A percentile compares a stretch with the other conserved stretches of the same genome.
phyloP scores from a whole-genome alignment of 495 filamentous ascomycete genomes.

The Wilcoxina mikolae region DNA sequence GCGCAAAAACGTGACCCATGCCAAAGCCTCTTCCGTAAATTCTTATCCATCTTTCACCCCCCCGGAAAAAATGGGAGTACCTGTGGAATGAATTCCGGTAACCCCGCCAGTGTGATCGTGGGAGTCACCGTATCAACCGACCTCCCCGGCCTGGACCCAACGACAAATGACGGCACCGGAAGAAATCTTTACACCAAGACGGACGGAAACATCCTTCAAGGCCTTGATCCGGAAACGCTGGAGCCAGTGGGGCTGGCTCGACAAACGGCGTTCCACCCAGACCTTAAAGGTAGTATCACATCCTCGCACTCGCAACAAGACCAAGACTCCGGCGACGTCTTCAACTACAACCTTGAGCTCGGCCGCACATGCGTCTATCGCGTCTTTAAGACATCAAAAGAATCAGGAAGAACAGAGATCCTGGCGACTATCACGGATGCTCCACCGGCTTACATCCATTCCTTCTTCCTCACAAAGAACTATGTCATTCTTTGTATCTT shows the following conservation, averaged over 20 bases:
- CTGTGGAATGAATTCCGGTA: not conserved
- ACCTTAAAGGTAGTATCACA: conserved; percentile 46
- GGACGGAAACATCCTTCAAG: conserved; percentile 41
- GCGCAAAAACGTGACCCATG: conserved; percentile 55
- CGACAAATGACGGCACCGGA: conserved; percentile 23
- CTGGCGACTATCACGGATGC: conserved; percentile 47
- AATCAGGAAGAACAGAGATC: conserved; percentile 50
- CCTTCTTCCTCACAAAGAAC: conserved; percentile 49
- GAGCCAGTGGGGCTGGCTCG: conserved; percentile 48
- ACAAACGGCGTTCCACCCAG: conserved; percentile 48
- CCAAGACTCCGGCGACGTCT: conserved; percentile 57
- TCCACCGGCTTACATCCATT: conserved; percentile 54
- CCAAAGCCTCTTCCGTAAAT: conserved; percentile 49
- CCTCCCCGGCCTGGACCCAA: conserved; percentile 35
- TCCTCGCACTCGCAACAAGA: conserved; percentile 56
- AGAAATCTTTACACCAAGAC: conserved; percentile 45
- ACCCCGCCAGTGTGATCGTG: conserved; percentile 35
- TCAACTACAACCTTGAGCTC: conserved; percentile 55
- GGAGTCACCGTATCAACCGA: conserved; percentile 47
- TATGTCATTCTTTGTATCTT: conserved; percentile 56
- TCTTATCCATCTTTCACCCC: conserved; percentile 40
- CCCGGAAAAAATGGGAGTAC: conserved; percentile 9
- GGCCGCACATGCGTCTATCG: conserved; percentile 42
- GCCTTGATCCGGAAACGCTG: conserved; percentile 51
- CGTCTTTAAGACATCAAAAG: conserved; percentile 45